phyloP scores from a whole-genome alignment of 2,329 filamentous ascomycete genomes.

The Fusarium agapanthi region DNA sequence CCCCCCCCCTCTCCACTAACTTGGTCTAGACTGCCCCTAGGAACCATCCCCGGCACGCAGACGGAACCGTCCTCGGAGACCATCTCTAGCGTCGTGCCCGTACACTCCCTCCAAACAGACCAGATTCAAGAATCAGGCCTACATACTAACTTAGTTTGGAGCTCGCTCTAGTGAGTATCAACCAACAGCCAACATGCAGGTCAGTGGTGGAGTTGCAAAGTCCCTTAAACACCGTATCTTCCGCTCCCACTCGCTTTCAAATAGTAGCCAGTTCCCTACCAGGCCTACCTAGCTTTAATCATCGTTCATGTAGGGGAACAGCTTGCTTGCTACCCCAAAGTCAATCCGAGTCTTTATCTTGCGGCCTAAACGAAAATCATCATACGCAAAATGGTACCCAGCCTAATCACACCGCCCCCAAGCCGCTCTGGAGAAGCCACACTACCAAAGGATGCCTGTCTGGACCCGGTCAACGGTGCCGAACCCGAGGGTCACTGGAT shows the following conservation, averaged over 20 bases:
- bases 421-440: conserved; percentile 7
- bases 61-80: background rate
- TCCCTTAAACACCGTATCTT: background rate
- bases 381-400: conserved; percentile 5
- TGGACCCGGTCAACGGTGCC: background rate
- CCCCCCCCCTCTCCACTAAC: background rate
- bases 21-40: conserved; percentile 3
- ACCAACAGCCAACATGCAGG: background rate
- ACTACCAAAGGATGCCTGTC: background rate
- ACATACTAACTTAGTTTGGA: background rate
- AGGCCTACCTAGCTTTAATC: background rate
- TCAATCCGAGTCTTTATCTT: background rate
- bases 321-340: background rate
- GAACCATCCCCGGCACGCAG: background rate
- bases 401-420: conserved; percentile 19
- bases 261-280: background rate
- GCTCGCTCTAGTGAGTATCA: background rate
- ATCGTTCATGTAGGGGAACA: background rate
- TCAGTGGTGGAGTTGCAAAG: background rate
- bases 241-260: background rate
- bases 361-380: background rate
- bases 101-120: background rate
- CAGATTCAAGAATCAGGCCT: background rate
- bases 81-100: background rate
- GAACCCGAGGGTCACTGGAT: conserved; percentile 11